phyloP scores from a whole-genome alignment of 768 basidiomycete genomes.

The Dioszegia aurantiaca region DNA sequence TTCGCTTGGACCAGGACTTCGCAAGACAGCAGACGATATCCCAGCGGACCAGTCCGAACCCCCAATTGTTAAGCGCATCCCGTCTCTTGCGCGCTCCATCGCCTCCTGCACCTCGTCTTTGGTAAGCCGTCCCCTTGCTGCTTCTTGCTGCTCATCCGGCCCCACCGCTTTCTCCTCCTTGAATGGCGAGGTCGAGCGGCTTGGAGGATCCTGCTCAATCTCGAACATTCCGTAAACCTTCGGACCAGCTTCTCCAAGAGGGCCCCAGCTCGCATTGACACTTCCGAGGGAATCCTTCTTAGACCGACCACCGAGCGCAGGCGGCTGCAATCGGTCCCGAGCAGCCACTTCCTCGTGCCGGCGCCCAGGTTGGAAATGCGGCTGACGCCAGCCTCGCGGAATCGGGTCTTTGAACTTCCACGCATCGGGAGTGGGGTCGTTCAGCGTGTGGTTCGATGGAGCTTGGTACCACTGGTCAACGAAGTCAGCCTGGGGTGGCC shows the following conservation, averaged over 20 bases:
- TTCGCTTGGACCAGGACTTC: too few species aligned
- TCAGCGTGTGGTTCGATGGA: neutral
- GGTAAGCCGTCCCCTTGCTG: neutral
- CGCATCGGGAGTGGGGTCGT: conserved; percentile 4
- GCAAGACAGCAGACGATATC: too few species aligned
- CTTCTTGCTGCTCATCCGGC: conserved; percentile 1
- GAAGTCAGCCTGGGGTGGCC: neutral
- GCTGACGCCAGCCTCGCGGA: conserved; percentile 10
- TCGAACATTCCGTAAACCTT: conserved; percentile 35
- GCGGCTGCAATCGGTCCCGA: conserved; percentile 16
- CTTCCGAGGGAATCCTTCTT: conserved; percentile 39
- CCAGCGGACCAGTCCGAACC: too few species aligned
- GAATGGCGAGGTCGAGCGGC: conserved; percentile 31
- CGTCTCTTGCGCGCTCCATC: conserved; percentile 8
- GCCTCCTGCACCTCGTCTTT: conserved; percentile 1
- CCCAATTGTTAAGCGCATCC: neutral
- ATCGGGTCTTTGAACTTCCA: conserved; percentile 3
- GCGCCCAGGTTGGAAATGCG: conserved; percentile 6
- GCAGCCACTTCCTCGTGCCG: neutral
- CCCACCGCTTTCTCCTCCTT: conserved; percentile 3
- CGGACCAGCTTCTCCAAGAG: conserved; percentile 2
- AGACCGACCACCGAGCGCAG: conserved; percentile 27
- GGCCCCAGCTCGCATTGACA: conserved; percentile 35
- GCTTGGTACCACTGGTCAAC: neutral
- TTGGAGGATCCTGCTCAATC: conserved; percentile 34